Evolutionary conservation across 2,329 filamentous ascomycete genomes (phyloP), one percentile per base, ranked within the genome.

Genomic region (Fusarium clavum): DNA sequence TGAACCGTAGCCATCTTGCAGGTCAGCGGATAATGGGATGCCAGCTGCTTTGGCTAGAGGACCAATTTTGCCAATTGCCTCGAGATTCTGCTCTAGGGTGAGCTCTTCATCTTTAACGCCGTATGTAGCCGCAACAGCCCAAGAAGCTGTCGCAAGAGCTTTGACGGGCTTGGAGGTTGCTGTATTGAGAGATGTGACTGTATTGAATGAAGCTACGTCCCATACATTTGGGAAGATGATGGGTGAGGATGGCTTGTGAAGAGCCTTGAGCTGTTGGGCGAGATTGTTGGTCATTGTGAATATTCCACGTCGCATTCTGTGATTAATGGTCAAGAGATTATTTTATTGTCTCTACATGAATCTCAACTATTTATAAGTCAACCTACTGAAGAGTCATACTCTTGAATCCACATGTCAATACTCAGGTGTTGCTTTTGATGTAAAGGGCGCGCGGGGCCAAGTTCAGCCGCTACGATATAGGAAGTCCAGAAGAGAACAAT

Each of bases 1-100:
- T 4, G 81, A 77, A 4, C 83, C 84, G 66, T 89, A 91, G 0
- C 88, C 88, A 70, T 91, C 88, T 75, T 90, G 87, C 4, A 90
- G 75, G 71, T 91, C 88, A 8, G 85, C 86, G 0, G 84, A 86
- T 1, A 91, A 75, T 0, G 87, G 86, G 3, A 86, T 78, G 8
- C 79, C 77, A 40, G 80, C 77, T 14, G 78, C 71, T 13, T 73
- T 74, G 14, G 82, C 82, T 6, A 85, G 75, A 3, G 79, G 76
- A 0, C 83, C 82, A 59, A 90, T 82, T 13, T 76, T 77, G 6
- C 76, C 68, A 38, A 87, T 79, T 13, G 83, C 83, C 2, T 79
- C 76, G 34, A 90, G 77, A 67, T 90, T 89, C 38, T 83, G 79
- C 6, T 84, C 78, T 16, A 85, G 78, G 1, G 81, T 83, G 25